phyloP scores from a whole-genome alignment of 2,329 filamentous ascomycete species.

The Alternaria sp. region DNA sequence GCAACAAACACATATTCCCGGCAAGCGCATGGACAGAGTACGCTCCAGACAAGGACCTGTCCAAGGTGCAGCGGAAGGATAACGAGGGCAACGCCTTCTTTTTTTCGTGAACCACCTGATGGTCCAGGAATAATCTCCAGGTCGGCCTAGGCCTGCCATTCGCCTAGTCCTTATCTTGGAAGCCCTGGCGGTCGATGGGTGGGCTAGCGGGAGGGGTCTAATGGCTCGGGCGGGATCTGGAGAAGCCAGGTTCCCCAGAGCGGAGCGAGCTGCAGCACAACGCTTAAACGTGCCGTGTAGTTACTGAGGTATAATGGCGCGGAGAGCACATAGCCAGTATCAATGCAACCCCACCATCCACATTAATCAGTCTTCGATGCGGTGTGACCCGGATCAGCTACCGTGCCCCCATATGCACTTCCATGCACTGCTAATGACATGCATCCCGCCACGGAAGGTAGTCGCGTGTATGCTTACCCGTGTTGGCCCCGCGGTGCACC shows the following conservation, averaged over 20 bases:
- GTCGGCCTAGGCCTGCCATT: neutral
- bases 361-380: slow-evolving; percentile 26
- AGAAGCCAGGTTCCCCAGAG: slow-evolving; percentile 5
- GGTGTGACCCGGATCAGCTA: slow-evolving; percentile 28
- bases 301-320: neutral
- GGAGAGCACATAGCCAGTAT: slow-evolving; percentile 15
- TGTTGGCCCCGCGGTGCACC: slow-evolving; percentile 2
- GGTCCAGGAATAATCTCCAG: neutral
- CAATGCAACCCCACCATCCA: slow-evolving; percentile 16
- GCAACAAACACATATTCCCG: slow-evolving; percentile 97
- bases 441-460: slow-evolving; percentile 3
- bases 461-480: slow-evolving; percentile 36
- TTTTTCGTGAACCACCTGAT: slow-evolving; percentile 43
- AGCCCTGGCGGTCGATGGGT: neutral
- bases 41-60: slow-evolving; percentile 87
- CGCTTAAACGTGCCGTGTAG: slow-evolving; percentile 1
- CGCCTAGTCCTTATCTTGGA: neutral
- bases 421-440: slow-evolving; percentile 1
- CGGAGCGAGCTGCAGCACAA: slow-evolving; percentile 5
- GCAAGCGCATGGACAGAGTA: slow-evolving; percentile 96
- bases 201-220: slow-evolving; percentile 1
- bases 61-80: slow-evolving; percentile 78
- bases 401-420: neutral
- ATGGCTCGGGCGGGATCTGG: slow-evolving; percentile 1
- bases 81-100: slow-evolving; percentile 92